Conservation (phyloP, 352 stramenopile genomes). For the Pythium folliculosum region DNA sequence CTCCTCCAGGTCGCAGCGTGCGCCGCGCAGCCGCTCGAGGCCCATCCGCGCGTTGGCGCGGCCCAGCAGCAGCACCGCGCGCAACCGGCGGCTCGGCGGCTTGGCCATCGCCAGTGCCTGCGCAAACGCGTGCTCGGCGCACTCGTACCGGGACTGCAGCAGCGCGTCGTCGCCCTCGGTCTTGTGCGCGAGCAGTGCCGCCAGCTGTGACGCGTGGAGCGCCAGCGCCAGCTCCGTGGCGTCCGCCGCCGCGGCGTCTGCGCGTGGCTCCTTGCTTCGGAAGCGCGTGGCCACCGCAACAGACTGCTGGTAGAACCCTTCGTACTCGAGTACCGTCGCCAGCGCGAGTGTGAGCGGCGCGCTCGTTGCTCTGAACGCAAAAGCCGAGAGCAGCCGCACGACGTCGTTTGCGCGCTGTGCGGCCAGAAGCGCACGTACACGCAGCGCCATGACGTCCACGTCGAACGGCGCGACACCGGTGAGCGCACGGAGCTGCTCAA, state of each 20-base stretch:
- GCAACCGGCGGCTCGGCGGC: conserved; percentile 21
- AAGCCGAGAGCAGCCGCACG: background rate
- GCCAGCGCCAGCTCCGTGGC: background rate
- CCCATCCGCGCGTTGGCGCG: conserved; percentile 15
- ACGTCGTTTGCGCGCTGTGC: conserved; percentile 6
- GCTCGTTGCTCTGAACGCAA: conserved; percentile 8
- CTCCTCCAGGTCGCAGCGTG: conserved; percentile 9
- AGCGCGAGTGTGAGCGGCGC: conserved; percentile 13
- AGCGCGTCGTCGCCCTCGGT: conserved; percentile 13
- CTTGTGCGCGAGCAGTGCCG: conserved; percentile 4
- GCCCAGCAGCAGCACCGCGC: conserved; percentile 15
- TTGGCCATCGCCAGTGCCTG: background rate
- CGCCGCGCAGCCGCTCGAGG: conserved; percentile 2
- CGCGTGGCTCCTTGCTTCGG: background rate
- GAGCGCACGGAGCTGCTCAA: background rate
- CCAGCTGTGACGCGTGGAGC: background rate
- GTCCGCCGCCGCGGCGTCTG: background rate
- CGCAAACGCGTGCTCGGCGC: conserved; percentile 5
- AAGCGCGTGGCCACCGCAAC: background rate
- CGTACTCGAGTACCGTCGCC: conserved; percentile 9
- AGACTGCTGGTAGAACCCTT: conserved; percentile 21
- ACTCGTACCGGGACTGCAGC: background rate
- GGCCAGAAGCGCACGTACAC: background rate
- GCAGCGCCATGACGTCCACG: conserved; percentile 1
- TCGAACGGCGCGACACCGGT: background rate